phyloP scores from a whole-genome alignment of 495 filamentous ascomycete species.

The Penicillium egyptiacum region DNA sequence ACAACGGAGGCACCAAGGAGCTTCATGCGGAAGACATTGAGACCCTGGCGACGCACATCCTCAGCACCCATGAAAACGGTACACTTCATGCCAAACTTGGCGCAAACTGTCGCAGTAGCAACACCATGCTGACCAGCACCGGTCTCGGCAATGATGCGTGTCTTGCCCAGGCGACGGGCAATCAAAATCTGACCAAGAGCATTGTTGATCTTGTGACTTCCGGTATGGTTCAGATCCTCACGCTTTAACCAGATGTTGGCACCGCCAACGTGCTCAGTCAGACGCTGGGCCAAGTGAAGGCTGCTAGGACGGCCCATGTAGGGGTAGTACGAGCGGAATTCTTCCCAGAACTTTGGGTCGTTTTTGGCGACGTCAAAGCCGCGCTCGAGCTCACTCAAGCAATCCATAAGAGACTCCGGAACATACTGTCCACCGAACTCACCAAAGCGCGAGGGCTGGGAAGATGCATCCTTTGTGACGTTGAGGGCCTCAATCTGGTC shows the following conservation, averaged over 20 bases:
- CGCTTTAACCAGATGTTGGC: constrained; percentile 96
- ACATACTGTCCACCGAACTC: constrained; percentile 99
- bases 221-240: constrained; percentile 87
- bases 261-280: constrained; percentile 86
- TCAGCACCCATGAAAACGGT: constrained; percentile 96
- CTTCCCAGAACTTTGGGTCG: constrained; percentile 93
- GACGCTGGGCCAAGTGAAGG: constrained; percentile 80
- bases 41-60: constrained; percentile 90
- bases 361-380: constrained; percentile 86
- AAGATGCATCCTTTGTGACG: constrained; percentile 47
- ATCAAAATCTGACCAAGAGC: constrained; percentile 88
- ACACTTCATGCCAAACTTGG: constrained; percentile 94
- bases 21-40: constrained; percentile 96
- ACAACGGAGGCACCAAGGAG: constrained; percentile 87
- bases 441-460: constrained; percentile 82
- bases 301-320: constrained; percentile 96
- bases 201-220: constrained; percentile 96
- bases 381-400: constrained; percentile 81
- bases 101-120: constrained; percentile 91
- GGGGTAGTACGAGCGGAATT: constrained; percentile 93
- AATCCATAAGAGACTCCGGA: constrained; percentile 97
- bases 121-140: constrained; percentile 97
- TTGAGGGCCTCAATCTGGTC: constrained; percentile 78
- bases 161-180: constrained; percentile 83
- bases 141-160: constrained; percentile 94